Conservation (phyloP, 2,329 filamentous ascomycete genomes). For the Aphanoascus verrucosus region DNA sequence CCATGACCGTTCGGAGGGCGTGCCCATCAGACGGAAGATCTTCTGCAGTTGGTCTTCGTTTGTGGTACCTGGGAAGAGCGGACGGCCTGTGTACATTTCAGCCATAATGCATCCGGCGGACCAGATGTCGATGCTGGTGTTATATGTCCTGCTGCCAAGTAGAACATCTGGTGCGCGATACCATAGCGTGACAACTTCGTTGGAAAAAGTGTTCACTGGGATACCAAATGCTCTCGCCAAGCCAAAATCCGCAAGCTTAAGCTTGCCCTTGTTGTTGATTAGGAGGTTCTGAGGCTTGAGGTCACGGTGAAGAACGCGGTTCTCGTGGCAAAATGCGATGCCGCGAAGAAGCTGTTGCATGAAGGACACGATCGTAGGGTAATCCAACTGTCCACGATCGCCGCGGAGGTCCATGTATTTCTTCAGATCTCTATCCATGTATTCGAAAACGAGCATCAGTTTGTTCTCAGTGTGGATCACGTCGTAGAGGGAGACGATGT, state of each 20-base stretch:
- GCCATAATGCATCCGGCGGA: conserved; percentile 99
- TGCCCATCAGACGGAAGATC: conserved; percentile 98
- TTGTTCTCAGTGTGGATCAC: conserved; percentile 99
- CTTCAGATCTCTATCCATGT: conserved; percentile 97
- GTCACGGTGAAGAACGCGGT: conserved; percentile 88
- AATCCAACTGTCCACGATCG: conserved; percentile 79
- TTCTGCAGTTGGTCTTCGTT: conserved; percentile 96
- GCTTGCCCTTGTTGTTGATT: conserved; percentile 79
- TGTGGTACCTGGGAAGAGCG: conserved; percentile 91
- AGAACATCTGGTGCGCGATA: conserved; percentile 95
- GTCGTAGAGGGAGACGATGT: conserved; percentile 94
- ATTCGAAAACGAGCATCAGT: conserved; percentile 98
- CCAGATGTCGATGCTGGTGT: conserved; percentile 99
- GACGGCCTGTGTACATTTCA: conserved; percentile 95
- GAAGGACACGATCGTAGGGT: conserved; percentile 90
- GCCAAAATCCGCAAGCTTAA: conserved; percentile 92
- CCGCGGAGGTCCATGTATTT: conserved; percentile 96
- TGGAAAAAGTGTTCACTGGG: conserved; percentile 94
- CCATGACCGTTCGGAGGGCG: conserved; percentile 89
- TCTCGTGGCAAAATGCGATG: conserved; percentile 96
- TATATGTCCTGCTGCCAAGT: conserved; percentile 88
- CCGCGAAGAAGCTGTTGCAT: conserved; percentile 96
- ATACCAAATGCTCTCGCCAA: conserved; percentile 91
- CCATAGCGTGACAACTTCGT: conserved; percentile 96
- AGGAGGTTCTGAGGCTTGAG: conserved; percentile 93